Conservation (phyloP, 441 rosid species). For the Mallotus japonicus region DNA sequence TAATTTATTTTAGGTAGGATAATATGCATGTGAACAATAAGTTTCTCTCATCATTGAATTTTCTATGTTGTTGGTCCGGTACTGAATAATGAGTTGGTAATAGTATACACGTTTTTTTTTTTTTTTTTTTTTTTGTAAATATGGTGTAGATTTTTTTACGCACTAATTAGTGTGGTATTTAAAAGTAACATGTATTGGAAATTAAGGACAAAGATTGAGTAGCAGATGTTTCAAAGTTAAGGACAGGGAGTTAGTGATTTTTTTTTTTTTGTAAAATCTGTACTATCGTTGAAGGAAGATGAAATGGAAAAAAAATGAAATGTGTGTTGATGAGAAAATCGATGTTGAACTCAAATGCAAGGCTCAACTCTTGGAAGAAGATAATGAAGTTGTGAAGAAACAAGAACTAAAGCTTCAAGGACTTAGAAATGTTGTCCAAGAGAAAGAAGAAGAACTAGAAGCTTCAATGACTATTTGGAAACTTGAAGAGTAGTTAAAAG, state of each 20-base stretch:
- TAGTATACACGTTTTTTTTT: too few relatives aligned
- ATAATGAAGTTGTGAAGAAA: conserved; percentile 55
- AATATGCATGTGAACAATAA: background rate
- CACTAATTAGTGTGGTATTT: too few relatives aligned
- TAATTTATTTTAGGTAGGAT: background rate
- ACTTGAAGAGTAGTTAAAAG: conserved; percentile 61
- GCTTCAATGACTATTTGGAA: conserved; percentile 36
- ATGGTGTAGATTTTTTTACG: too few relatives aligned
- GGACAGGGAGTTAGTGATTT: conserved; percentile 53
- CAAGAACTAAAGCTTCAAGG: conserved; percentile 58
- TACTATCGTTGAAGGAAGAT: conserved; percentile 49
- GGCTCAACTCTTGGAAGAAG: conserved; percentile 54
- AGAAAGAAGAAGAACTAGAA: conserved; percentile 63
- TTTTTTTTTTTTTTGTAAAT: too few relatives aligned
- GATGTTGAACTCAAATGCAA: conserved; percentile 48
- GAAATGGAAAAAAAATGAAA: conserved; percentile 50
- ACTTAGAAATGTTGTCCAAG: conserved; percentile 44
- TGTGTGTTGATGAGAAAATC: conserved; percentile 38
- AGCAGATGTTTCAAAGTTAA: conserved; percentile 37
- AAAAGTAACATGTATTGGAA: too few relatives aligned
- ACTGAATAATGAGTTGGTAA: too few relatives aligned
- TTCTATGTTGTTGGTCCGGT: too few relatives aligned
- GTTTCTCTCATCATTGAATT: background rate
- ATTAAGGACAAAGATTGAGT: too few relatives aligned
- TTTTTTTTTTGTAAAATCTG: conserved; percentile 38